These are phyloP conservation scores for Dendrothele bispora DNA, from an alignment of 768 basidiomycete genomes.

Conservation along the genomic window DNA sequence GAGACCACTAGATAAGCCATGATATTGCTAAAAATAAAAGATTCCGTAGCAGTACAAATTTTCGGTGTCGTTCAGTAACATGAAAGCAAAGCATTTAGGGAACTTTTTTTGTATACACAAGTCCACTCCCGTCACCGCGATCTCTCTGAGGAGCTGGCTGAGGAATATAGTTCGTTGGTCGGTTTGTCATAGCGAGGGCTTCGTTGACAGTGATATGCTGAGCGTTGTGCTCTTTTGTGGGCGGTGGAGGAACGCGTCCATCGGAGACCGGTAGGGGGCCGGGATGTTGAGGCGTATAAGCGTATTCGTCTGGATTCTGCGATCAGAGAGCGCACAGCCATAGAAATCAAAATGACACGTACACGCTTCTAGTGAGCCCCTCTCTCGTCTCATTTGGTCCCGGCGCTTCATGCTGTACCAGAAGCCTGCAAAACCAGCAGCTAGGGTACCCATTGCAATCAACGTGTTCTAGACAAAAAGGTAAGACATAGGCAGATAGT, in stretches of 20 bases:
- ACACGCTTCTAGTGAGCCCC: not conserved
- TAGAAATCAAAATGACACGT: not conserved
- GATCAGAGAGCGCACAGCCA: not conserved
- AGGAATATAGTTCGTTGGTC: not conserved
- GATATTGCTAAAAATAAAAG: too few relatives aligned
- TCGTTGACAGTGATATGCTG: slow-evolving; percentile 2
- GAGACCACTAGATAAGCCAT: too few relatives aligned
- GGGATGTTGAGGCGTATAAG: not conserved
- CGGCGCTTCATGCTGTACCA: not conserved
- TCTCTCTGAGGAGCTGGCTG: slow-evolving; percentile 6
- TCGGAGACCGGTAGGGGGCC: not conserved
- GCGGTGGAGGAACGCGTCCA: not conserved
- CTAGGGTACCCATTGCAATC: not conserved
- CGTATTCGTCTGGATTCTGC: not conserved
- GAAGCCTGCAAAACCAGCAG: not conserved
- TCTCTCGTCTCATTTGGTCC: not conserved
- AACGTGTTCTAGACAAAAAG: not conserved
- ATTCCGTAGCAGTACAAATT: too few relatives aligned
- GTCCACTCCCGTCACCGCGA: slow-evolving; percentile 1
- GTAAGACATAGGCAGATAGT: too few relatives aligned
- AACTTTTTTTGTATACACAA: slow-evolving; percentile 4
- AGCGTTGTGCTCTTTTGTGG: not conserved
- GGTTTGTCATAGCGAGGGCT: slow-evolving; percentile 1
- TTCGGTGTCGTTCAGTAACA: too few relatives aligned
- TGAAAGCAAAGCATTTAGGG: too few relatives aligned